Evolutionary conservation across 208 protist genomes (phyloP).

Genomic region (Angomonas deanei): DNA sequence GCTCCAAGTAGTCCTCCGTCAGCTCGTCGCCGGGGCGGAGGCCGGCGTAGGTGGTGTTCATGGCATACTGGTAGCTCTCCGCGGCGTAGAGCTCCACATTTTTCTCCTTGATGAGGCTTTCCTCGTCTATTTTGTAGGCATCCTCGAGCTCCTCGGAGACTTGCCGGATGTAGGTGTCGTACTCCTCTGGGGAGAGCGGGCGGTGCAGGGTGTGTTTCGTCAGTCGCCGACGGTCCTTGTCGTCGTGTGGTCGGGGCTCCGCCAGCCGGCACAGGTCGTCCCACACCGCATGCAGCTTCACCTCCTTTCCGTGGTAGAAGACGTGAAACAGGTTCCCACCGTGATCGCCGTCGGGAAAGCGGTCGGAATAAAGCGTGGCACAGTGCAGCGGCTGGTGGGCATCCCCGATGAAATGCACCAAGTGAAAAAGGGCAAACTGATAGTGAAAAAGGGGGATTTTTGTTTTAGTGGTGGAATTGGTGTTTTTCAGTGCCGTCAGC

Average conservation of each 20-base stretch:
- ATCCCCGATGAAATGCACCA: conserved; percentile 82
- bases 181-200: conserved; percentile 30
- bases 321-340: conserved; percentile 70
- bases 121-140: conserved; percentile 35
- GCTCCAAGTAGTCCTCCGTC: conserved; percentile 36
- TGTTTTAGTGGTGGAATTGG: neutral
- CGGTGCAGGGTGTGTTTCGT: conserved; percentile 10
- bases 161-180: conserved; percentile 23
- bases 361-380: conserved; percentile 25
- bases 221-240: neutral
- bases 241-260: neutral
- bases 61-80: conserved; percentile 59
- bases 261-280: conserved; percentile 59
- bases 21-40: conserved; percentile 21
- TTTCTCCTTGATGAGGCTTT: conserved; percentile 4
- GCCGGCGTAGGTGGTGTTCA: conserved; percentile 62
- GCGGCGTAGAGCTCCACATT: conserved; percentile 26
- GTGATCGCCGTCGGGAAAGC: conserved; percentile 52
- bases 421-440: conserved; percentile 66
- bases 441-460: conserved; percentile 31
- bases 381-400: conserved; percentile 84
- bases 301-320: conserved; percentile 11
- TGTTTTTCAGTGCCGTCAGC: conserved; percentile 17
- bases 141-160: conserved; percentile 55
- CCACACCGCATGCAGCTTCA: conserved; percentile 78